These are phyloP conservation scores for Tetracladium setigerum DNA, from an alignment of 495 filamentous ascomycete species.

Conservation along the genomic window DNA sequence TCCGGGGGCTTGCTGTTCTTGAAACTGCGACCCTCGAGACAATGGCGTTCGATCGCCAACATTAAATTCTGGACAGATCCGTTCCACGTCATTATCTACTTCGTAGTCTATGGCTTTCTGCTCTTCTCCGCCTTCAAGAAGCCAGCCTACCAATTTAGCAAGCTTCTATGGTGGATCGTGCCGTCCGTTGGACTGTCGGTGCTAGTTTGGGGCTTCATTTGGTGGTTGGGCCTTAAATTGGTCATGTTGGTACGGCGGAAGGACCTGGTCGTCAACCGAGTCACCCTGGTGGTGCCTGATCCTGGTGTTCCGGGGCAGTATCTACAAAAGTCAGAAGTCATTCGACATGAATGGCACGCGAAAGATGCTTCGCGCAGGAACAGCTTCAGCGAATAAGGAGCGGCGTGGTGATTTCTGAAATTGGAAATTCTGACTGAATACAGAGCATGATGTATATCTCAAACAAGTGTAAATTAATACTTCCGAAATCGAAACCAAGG, in stretches of 20 bases:
- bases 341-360: conserved; percentile 6
- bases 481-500: no score
- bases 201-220: conserved; percentile 1
- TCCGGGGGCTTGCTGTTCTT: conserved; percentile 13
- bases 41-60: conserved; percentile 2
- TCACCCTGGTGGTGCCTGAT: conserved; percentile 1
- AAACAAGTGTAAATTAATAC: no score
- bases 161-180: not conserved
- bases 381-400: no score
- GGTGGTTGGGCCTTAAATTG: conserved; percentile 1
- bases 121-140: conserved; percentile 1
- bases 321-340: conserved; percentile 6
- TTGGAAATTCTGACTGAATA: no score
- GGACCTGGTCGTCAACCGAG: not conserved
- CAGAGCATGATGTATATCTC: no score
- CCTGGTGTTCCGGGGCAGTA: not conserved
- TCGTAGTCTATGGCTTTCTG: not conserved
- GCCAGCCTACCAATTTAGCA: not conserved
- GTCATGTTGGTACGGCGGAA: not conserved
- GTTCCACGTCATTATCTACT: conserved; percentile 1
- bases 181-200: conserved; percentile 3
- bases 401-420: no score
- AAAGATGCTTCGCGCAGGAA: no score
- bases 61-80: conserved; percentile 6
- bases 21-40: conserved; percentile 1